Evolutionary conservation across 768 basidiomycete genomes (phyloP).

Genomic region (Suillus occidentalis): DNA sequence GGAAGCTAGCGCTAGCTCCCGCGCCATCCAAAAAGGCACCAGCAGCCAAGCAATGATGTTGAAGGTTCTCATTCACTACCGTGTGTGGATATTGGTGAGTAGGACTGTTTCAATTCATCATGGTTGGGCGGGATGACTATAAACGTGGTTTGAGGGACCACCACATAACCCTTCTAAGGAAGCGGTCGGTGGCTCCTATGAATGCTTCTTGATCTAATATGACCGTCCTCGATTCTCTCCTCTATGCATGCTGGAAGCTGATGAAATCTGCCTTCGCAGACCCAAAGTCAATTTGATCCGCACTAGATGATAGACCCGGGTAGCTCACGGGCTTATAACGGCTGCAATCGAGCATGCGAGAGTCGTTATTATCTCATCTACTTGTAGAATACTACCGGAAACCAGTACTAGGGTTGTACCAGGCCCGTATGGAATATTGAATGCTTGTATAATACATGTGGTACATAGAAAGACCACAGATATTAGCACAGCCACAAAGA

Average conservation of each 20-base stretch:
- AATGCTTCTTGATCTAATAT: conserved; percentile 91
- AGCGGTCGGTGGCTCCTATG: conserved; percentile 51
- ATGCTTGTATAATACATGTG: neutral
- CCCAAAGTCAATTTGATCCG: neutral
- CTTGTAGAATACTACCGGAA: neutral
- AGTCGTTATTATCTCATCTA: neutral
- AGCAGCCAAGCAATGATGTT: neutral
- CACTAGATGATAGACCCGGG: neutral
- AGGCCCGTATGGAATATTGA: neutral
- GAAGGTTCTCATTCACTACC: conserved; percentile 2
- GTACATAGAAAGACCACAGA: neutral
- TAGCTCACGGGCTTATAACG: neutral
- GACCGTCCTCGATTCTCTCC: conserved; percentile 39
- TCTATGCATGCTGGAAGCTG: conserved; percentile 6
- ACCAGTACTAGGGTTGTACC: neutral
- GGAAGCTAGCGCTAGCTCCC: conserved; percentile 19
- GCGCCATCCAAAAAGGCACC: neutral
- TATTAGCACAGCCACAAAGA: conserved; percentile 27
- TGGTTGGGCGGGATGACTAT: conserved; percentile 55
- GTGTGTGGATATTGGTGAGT: conserved; percentile 9
- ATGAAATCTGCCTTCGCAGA: conserved; percentile 1
- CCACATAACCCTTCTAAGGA: conserved; percentile 25
- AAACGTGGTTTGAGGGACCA: conserved; percentile 78
- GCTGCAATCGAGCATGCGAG: neutral
- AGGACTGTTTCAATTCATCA: neutral